phyloP scores from a whole-genome alignment of 306 rosid genomes.

The Quercus alba region DNA sequence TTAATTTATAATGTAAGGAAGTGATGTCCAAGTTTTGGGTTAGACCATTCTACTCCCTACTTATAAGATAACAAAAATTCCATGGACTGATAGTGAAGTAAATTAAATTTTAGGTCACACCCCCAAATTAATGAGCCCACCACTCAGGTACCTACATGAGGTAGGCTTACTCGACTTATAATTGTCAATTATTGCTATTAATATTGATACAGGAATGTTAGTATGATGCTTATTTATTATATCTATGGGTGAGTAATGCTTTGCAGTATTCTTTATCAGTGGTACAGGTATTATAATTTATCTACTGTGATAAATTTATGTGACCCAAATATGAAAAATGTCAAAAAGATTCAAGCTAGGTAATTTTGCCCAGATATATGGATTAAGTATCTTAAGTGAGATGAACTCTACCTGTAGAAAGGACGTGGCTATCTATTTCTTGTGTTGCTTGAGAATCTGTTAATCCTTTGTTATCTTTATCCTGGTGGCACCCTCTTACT shows the following conservation, averaged over 20 bases:
- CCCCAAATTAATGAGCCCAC: no score
- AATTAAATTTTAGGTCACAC: no score
- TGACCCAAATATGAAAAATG: background rate
- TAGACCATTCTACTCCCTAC: no score
- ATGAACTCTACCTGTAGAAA: background rate
- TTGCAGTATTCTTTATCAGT: background rate
- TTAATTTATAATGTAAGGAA: no score
- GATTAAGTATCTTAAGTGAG: background rate
- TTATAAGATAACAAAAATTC: no score
- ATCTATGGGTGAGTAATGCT: background rate
- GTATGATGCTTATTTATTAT: background rate
- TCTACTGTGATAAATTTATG: background rate
- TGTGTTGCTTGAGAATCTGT: background rate
- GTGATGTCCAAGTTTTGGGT: no score
- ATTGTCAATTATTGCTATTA: background rate
- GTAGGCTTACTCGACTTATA: background rate
- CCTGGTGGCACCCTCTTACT: background rate
- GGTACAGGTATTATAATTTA: no score
- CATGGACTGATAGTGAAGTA: no score
- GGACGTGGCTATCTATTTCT: background rate
- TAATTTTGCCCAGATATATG: no score
- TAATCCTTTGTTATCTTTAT: background rate
- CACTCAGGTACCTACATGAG: no score
- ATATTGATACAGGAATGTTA: background rate
- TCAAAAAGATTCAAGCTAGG: no score